A percentile compares a stretch with the other conserved stretches of the same genome.
phyloP scores from a whole-genome alignment of 2,329 filamentous ascomycete genomes.

The Acarospora socialis region DNA sequence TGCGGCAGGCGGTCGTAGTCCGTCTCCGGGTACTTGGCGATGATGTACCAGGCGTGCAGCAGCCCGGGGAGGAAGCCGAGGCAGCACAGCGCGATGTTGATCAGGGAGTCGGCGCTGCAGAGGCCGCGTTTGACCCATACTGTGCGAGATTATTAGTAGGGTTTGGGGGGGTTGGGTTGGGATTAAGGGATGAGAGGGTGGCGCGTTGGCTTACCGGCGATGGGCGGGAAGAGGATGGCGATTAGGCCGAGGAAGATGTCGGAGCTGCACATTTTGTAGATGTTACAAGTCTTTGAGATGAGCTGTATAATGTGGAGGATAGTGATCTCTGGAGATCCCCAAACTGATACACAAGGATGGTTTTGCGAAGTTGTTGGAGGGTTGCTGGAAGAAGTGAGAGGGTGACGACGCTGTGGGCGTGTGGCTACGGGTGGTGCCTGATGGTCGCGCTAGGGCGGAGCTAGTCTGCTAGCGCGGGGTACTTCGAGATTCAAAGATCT shows the following conservation, averaged over 20 bases:
- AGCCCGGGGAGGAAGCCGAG: conserved; percentile 75
- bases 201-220: conserved; percentile 27
- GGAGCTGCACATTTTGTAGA: conserved; percentile 48
- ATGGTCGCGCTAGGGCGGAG: no score
- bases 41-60: conserved; percentile 96
- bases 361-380: no score
- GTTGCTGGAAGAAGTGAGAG: no score
- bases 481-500: no score
- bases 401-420: no score
- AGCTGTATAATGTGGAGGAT: no score
- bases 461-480: no score
- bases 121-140: conserved; percentile 96
- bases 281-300: no score
- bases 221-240: conserved; percentile 45
- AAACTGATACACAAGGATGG: no score
- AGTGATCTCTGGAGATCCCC: no score
- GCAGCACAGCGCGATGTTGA: conserved; percentile 82
- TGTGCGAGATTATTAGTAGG: conserved; percentile 22
- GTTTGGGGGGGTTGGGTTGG: conserved; percentile 6
- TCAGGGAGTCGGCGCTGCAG: conserved; percentile 81
- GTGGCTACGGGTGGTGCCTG: no score
- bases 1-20: conserved; percentile 37
- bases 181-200: conserved; percentile 5
- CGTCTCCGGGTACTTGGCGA: conserved; percentile 70
- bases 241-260: conserved; percentile 48